phyloP scores from a whole-genome alignment of 202 grass and related monocot genomes.

The Hordeum pubiflorum region DNA sequence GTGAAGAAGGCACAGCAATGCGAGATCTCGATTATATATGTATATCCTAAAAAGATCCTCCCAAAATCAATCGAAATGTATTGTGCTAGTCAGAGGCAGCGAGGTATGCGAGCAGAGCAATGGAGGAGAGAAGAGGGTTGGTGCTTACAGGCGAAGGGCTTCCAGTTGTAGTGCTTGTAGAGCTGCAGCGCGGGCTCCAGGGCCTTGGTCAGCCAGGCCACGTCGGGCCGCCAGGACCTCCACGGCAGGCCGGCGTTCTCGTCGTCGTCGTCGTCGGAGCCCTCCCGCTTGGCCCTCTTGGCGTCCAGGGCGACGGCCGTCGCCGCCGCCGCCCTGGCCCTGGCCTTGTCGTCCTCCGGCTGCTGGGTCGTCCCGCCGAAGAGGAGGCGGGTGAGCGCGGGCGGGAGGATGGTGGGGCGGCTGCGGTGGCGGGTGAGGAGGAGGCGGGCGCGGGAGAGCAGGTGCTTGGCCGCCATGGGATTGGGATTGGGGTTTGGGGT shows the following conservation, averaged over 20 bases:
- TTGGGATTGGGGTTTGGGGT: not conserved
- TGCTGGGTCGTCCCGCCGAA: not conserved
- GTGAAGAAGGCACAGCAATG: not conserved
- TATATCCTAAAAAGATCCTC: not conserved
- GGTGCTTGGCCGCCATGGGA: constrained; percentile 50
- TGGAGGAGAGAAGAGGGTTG: not conserved
- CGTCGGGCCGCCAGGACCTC: constrained; percentile 67
- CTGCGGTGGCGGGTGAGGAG: constrained; percentile 28
- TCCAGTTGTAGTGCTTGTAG: constrained; percentile 50
- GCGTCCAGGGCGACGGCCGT: not conserved
- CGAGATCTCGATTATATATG: not conserved
- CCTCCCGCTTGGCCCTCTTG: constrained; percentile 12
- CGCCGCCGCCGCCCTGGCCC: not conserved
- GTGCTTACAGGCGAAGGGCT: constrained; percentile 15
- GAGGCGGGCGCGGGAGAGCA: constrained; percentile 43
- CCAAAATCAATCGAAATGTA: not conserved
- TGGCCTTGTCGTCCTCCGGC: constrained; percentile 17
- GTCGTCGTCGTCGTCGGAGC: constrained; percentile 36
- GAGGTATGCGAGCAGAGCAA: not conserved
- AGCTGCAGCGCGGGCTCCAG: constrained; percentile 57
- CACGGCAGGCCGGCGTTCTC: constrained; percentile 29
- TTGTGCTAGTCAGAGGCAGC: not conserved
- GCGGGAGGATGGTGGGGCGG: constrained; percentile 8
- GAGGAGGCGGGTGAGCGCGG: constrained; percentile 30
- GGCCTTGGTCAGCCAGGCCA: constrained; percentile 83